phyloP scores from a whole-genome alignment of 805 yeast species.

The Sporopachydermia quercuum region DNA sequence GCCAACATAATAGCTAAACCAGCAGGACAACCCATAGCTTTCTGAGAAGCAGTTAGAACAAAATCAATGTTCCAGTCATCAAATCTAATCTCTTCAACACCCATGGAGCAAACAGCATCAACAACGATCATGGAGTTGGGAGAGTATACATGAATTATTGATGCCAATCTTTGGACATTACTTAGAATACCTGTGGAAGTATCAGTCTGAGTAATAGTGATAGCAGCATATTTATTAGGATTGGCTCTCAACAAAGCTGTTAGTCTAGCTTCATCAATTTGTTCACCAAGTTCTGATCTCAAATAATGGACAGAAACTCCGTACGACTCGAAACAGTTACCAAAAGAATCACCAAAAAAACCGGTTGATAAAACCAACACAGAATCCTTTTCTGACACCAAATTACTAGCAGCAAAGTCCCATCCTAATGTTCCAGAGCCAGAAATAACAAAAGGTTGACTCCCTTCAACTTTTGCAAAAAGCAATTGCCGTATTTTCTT shows the following conservation, averaged over 20 bases:
- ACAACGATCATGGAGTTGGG: constrained; percentile 78
- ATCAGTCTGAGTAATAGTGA: constrained; percentile 90
- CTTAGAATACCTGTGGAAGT: constrained; percentile 90
- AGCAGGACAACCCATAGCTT: constrained; percentile 89
- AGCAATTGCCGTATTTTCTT: constrained; percentile 58
- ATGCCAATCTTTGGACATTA: constrained; percentile 49
- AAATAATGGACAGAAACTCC: constrained; percentile 63
- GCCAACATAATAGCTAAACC: constrained; percentile 73
- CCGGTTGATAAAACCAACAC: constrained; percentile 83
- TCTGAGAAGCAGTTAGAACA: constrained; percentile 85
- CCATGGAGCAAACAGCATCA: constrained; percentile 93
- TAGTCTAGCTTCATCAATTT: constrained; percentile 40
- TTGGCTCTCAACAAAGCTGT: constrained; percentile 37
- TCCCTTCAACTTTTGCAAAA: constrained; percentile 45
- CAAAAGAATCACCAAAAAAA: constrained; percentile 57
- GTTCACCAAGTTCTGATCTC: constrained; percentile 55
- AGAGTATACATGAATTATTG: constrained; percentile 41
- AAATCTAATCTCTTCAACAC: constrained; percentile 73
- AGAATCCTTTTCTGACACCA: constrained; percentile 46
- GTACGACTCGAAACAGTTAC: constrained; percentile 56
- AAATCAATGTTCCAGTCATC: constrained; percentile 84
- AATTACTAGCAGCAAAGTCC: constrained; percentile 77
- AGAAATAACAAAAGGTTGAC: constrained; percentile 70
- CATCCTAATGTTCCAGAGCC: constrained; percentile 95
- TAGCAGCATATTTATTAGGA: constrained; percentile 34